These are phyloP conservation scores for Prunus mira DNA, from an alignment of 306 rosid genomes.

Conservation along the genomic window DNA sequence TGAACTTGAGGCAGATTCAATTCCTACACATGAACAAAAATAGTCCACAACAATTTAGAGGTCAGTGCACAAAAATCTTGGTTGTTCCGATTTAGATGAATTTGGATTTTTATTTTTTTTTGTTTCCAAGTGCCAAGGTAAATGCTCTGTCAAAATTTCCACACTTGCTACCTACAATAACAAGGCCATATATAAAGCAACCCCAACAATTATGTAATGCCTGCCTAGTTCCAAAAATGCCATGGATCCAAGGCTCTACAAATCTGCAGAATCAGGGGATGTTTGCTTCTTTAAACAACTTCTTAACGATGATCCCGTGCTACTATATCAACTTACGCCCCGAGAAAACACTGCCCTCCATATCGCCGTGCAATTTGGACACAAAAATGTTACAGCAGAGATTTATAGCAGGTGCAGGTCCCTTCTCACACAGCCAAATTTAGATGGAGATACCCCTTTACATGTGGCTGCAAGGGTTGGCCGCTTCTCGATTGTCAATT, in stretches of 20 bases:
- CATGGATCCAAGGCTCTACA: constrained; percentile 14
- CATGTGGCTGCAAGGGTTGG: constrained; percentile 8
- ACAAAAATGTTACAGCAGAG: background rate
- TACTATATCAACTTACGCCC: background rate
- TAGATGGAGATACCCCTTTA: constrained; percentile 1
- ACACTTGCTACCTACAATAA: background rate
- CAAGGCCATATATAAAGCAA: background rate
- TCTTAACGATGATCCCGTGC: background rate
- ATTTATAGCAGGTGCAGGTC: background rate
- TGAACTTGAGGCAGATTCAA: background rate
- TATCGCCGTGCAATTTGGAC: background rate
- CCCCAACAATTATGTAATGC: background rate
- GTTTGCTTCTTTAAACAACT: background rate
- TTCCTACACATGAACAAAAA: too few relatives aligned
- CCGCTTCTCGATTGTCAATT: background rate
- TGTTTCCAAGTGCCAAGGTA: too few relatives aligned
- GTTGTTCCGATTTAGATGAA: too few relatives aligned
- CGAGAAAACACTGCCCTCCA: background rate
- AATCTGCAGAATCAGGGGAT: background rate
- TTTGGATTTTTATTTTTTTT: too few relatives aligned
- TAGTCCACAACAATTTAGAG: background rate
- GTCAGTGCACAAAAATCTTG: background rate
- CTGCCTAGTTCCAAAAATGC: background rate
- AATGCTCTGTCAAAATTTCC: background rate
- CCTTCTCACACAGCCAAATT: background rate